Conservation (phyloP, 2,329 filamentous ascomycete genomes). For the Xylariaceae sp. region DNA sequence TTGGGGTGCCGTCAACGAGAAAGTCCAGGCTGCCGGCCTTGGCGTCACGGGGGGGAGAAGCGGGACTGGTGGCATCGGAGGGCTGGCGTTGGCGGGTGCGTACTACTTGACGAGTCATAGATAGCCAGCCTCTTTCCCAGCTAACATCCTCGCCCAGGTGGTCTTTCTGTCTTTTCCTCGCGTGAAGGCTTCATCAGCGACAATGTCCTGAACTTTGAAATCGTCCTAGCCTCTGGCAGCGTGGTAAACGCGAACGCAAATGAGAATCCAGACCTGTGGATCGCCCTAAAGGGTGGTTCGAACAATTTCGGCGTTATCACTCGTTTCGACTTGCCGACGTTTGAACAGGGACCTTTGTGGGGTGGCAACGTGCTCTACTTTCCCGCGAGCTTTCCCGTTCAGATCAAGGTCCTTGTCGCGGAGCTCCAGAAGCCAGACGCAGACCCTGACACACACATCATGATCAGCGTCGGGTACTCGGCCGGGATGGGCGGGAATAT, state of each 20-base stretch:
- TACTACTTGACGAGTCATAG: no score
- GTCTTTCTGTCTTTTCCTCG: constrained; percentile 16
- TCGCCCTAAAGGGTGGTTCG: constrained; percentile 33
- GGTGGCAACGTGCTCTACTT: constrained; percentile 33
- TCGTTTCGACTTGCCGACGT: constrained; percentile 27
- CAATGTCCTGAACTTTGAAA: constrained; percentile 30
- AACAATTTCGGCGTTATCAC: constrained; percentile 38
- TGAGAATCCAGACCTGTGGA: constrained; percentile 33
- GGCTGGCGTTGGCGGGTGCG: constrained; percentile 6
- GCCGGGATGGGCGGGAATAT: constrained; percentile 2
- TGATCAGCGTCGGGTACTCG: constrained; percentile 19
- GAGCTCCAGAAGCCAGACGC: constrained; percentile 11
- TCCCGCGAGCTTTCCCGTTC: constrained; percentile 14
- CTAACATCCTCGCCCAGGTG: background rate
- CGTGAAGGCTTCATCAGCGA: constrained; percentile 21
- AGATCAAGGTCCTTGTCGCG: constrained; percentile 16
- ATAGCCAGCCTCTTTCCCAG: no score
- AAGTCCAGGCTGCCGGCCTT: constrained; percentile 8
- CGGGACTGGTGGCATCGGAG: constrained; percentile 13
- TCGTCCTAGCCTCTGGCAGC: constrained; percentile 43
- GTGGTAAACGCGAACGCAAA: constrained; percentile 41
- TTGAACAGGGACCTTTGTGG: constrained; percentile 34
- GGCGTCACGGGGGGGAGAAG: constrained; percentile 7
- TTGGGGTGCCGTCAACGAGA: constrained; percentile 19
- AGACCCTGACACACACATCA: constrained; percentile 12